Conservation (phyloP, 768 basidiomycete species). For the Agrocybe praecox region DNA sequence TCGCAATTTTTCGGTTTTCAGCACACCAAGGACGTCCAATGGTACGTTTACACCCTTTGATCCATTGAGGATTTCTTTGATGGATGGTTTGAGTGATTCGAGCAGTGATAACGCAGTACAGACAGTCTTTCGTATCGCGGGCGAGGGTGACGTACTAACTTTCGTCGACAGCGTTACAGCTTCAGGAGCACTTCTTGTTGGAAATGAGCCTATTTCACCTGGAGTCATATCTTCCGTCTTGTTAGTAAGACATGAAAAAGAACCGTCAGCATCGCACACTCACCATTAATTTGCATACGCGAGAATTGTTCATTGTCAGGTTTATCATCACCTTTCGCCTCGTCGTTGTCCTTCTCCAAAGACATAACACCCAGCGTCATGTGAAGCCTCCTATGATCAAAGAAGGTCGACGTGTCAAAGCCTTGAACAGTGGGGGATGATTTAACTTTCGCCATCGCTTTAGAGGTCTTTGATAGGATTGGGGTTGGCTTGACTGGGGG, state of each 20-base stretch:
- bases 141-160: background rate
- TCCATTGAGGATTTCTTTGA: conserved; percentile 41
- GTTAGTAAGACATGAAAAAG: no score
- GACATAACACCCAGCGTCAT: conserved; percentile 78
- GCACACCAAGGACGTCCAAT: conserved; percentile 46
- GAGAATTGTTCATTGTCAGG: background rate
- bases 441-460: background rate
- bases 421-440: conserved; percentile 41
- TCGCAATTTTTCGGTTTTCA: conserved; percentile 29
- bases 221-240: no score
- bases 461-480: background rate
- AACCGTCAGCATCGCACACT: no score
- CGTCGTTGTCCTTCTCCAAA: conserved; percentile 34
- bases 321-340: background rate
- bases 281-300: background rate
- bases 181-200: no score
- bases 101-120: conserved; percentile 46
- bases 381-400: conserved; percentile 63
- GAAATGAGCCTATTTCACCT: no score
- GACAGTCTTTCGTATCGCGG: conserved; percentile 30
- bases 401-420: conserved; percentile 60
- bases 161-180: no score
- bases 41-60: conserved; percentile 28
- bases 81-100: conserved; percentile 37
- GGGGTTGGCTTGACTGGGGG: no score